Conservation (phyloP, 805 yeast species). For the Lipomyces starkeyi region DNA sequence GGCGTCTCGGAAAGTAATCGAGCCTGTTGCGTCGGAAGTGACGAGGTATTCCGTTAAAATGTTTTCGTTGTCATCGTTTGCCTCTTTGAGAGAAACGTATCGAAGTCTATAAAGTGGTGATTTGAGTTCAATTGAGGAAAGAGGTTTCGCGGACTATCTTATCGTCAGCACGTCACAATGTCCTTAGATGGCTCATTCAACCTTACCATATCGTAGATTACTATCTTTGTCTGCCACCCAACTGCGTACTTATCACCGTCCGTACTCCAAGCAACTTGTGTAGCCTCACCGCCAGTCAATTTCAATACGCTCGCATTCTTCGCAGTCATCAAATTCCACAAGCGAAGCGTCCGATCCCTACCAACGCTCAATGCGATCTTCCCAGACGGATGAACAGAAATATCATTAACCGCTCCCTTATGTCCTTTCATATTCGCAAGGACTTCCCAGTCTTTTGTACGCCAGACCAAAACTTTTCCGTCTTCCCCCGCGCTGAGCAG, state of each 20-base stretch:
- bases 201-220: slow-evolving; percentile 55
- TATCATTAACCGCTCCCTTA: slow-evolving; percentile 77
- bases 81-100: slow-evolving; percentile 52
- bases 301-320: slow-evolving; percentile 87
- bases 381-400: slow-evolving; percentile 89
- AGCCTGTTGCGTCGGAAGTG: slow-evolving; percentile 75
- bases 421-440: slow-evolving; percentile 91
- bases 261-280: slow-evolving; percentile 59
- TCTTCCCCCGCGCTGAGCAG: slow-evolving; percentile 88
- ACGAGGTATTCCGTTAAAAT: slow-evolving; percentile 60
- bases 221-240: slow-evolving; percentile 68
- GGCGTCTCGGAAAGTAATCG: slow-evolving; percentile 60
- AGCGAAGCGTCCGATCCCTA: slow-evolving; percentile 77
- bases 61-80: not conserved
- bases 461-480: slow-evolving; percentile 88
- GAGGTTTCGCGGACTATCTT: slow-evolving; percentile 18
- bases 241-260: slow-evolving; percentile 77
- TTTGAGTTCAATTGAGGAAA: slow-evolving; percentile 48
- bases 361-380: slow-evolving; percentile 89
- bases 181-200: not conserved
- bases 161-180: slow-evolving; percentile 53
- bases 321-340: slow-evolving; percentile 97
- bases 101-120: slow-evolving; percentile 73
- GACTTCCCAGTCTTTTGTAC: slow-evolving; percentile 96
- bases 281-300: slow-evolving; percentile 40